Percentiles rank a stretch among this genome's conserved stretches.
These are phyloP conservation scores for Tricholoma terreum DNA, from an alignment of 768 basidiomycete species.

Conservation along the genomic window DNA sequence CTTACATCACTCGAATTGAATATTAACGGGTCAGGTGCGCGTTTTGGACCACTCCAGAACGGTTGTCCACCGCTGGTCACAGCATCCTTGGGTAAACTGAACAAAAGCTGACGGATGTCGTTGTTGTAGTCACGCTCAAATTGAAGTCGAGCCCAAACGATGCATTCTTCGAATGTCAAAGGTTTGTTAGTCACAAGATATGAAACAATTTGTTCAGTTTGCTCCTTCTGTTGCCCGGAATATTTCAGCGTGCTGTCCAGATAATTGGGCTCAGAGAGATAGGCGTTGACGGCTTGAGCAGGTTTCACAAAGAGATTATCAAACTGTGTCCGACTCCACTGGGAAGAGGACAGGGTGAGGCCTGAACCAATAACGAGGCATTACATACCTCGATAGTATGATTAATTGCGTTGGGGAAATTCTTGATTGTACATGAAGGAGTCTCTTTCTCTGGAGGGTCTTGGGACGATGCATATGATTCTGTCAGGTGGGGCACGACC, in stretches of 20 bases:
- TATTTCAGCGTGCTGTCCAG: slow-evolving; percentile 88
- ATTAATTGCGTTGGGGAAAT: slow-evolving; percentile 96
- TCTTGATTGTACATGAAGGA: slow-evolving; percentile 96
- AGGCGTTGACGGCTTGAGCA: slow-evolving; percentile 89
- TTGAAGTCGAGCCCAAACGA: slow-evolving; percentile 92
- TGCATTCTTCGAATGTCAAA: slow-evolving; percentile 94
- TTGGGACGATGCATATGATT: slow-evolving; percentile 96
- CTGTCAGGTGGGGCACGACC: slow-evolving; percentile 88
- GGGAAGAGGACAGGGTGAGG: slow-evolving; percentile 3
- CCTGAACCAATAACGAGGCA: neutral
- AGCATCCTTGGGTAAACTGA: slow-evolving; percentile 93
- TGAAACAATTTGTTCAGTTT: slow-evolving; percentile 82
- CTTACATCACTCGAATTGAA: slow-evolving; percentile 88
- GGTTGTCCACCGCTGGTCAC: slow-evolving; percentile 89
- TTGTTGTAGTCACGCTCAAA: slow-evolving; percentile 95
- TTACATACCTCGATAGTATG: slow-evolving; percentile 89
- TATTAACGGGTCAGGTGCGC: slow-evolving; percentile 86
- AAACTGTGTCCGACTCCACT: slow-evolving; percentile 96
- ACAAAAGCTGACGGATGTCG: slow-evolving; percentile 87
- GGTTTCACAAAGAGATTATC: slow-evolving; percentile 94
- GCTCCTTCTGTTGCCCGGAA: slow-evolving; percentile 88
- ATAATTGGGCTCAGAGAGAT: slow-evolving; percentile 95
- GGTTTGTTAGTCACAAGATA: slow-evolving; percentile 93
- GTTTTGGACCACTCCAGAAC: slow-evolving; percentile 99
- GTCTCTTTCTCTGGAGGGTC: slow-evolving; percentile 98